Conservation (phyloP, 2,329 filamentous ascomycete genomes). For the Clonostachys chloroleuca region DNA sequence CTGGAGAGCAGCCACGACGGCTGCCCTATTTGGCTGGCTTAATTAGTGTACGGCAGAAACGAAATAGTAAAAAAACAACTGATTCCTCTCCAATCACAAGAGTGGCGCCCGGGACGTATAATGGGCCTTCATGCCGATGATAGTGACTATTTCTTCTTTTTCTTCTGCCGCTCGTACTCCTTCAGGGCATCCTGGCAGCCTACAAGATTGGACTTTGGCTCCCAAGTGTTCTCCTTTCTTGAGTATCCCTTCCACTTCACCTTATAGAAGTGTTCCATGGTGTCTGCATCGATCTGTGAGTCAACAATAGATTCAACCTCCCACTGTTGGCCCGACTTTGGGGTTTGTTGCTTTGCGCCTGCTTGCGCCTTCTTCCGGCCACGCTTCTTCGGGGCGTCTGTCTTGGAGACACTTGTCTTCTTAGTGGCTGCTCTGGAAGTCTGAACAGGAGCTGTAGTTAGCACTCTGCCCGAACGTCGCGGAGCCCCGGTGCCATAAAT, state of each 20-base stretch:
- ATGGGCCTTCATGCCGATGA: neutral
- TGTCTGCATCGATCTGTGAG: constrained; percentile 26
- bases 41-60: too few species aligned
- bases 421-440: too few species aligned
- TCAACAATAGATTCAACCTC: constrained; percentile 43
- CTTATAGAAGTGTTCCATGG: constrained; percentile 33
- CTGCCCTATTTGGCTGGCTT: too few species aligned
- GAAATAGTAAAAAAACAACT: neutral
- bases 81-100: neutral
- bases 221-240: constrained; percentile 44
- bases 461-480: too few species aligned
- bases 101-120: neutral
- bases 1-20: too few species aligned
- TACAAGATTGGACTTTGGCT: constrained; percentile 37
- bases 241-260: constrained; percentile 51
- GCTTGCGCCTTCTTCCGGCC: neutral
- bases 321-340: constrained; percentile 1
- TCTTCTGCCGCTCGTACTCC: constrained; percentile 23
- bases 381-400: neutral
- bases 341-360: neutral
- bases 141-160: neutral
- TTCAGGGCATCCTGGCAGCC: constrained; percentile 29
- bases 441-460: too few species aligned
- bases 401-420: too few species aligned
- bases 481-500: too few species aligned